Base-by-base conservation (phyloP, 495 filamentous ascomycete genomes). In the Penicillium bovifimosum region DNA sequence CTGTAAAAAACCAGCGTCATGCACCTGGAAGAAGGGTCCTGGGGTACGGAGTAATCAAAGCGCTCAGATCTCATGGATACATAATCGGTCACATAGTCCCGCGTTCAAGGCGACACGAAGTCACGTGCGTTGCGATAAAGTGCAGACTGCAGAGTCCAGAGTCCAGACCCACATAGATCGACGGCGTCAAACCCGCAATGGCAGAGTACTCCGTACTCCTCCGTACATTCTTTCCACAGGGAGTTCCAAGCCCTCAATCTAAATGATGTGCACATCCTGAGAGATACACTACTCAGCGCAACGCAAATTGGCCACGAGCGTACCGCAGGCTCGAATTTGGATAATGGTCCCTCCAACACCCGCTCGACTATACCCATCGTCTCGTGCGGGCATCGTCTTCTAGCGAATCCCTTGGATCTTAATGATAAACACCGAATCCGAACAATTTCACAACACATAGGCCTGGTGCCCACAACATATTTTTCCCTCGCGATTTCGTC, bases 41-140 rank as follows among this genome's bases (percentile, higher is more conserved):
- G 5, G 10, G 24, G 38, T 28, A 27, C 7, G 5, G 10, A 32
- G 38, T 28, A 27, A 9, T 3, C 17, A 34, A 34, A 52, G 40
- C 34, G 55, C 47, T 52, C 53, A 34, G 52, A 51, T 58, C 53
- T 47, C 48, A 26, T 18, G 18, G 16, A 39, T 59, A 59, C 45
- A n/a, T 62, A 56, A 58, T 49, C 48, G 33, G 48, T 63, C 60
- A 50, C 55, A 58, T 50, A 32, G 20, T 43, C 31, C 44, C 67
- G 67, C 65, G 65, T 55, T 55, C 47, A 41, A 55, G 42, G 55
- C 50, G 51, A 67, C 67, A 62, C 65, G 67, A 63, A 59, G 43
- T 64, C 67, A 70, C 65, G 63, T 70, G 65, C 1, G 17, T 51
- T 24, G 52, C 9, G 26, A 50, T 52, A 57, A 54, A 41, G 16